phyloP scores from a whole-genome alignment of 2,329 filamentous ascomycete species.

The Paraphaeosphaeria minitans region DNA sequence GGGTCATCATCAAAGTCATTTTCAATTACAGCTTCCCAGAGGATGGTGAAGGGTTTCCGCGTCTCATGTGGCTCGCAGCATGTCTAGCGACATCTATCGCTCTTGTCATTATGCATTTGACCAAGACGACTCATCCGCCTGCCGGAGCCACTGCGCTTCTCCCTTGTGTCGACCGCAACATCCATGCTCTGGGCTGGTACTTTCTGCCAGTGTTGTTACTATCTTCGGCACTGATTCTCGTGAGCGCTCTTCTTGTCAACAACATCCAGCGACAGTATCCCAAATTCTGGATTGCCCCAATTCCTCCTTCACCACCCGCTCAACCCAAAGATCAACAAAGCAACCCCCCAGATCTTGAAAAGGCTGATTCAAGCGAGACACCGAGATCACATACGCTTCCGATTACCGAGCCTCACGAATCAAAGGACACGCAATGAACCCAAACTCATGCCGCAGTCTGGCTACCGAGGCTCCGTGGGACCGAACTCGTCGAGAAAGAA shows the following conservation, averaged over 20 bases:
- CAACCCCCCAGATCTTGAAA: conserved; percentile 5
- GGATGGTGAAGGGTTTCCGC: conserved; percentile 27
- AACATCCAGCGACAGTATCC: conserved; percentile 54
- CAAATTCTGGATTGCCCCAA: conserved; percentile 52
- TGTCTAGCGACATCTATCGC: conserved; percentile 50
- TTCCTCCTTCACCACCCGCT: conserved; percentile 25
- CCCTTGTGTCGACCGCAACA: conserved; percentile 46
- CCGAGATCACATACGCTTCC: not conserved
- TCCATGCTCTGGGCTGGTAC: conserved; percentile 51
- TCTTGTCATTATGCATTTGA: conserved; percentile 53
- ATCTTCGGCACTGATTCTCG: conserved; percentile 47
- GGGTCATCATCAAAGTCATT: conserved; percentile 51
- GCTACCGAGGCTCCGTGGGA: not conserved
- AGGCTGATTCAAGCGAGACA: not conserved
- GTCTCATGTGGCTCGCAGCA: conserved; percentile 51
- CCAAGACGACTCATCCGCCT: conserved; percentile 55
- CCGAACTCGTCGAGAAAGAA: not conserved
- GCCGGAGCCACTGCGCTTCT: conserved; percentile 55
- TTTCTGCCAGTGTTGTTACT: conserved; percentile 51
- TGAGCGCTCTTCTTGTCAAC: conserved; percentile 50
- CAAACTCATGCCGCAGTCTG: not conserved
- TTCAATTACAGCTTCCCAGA: conserved; percentile 47
- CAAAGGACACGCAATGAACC: not conserved
- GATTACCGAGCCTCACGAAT: not conserved
- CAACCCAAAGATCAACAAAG: conserved; percentile 2